phyloP scores from a whole-genome alignment of 345 rosid genomes.

The Orychophragmus violaceus region DNA sequence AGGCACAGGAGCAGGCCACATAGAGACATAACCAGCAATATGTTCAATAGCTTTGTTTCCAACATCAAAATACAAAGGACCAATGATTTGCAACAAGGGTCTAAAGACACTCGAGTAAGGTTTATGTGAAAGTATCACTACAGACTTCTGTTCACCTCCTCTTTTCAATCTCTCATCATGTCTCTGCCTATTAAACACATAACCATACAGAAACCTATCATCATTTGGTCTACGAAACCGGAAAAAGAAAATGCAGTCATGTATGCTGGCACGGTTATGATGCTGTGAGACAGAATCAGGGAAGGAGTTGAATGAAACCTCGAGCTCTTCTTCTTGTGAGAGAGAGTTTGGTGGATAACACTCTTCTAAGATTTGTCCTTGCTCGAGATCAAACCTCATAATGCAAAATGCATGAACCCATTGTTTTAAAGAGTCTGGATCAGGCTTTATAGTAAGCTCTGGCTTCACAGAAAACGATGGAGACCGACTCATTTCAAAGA shows the following conservation, averaged over 20 bases:
- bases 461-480: slow-evolving; percentile 77
- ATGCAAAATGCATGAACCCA: slow-evolving; percentile 87
- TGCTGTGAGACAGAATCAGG: slow-evolving; percentile 93
- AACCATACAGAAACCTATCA: slow-evolving; percentile 65
- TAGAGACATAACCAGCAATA: slow-evolving; percentile 77
- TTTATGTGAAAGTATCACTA: slow-evolving; percentile 72
- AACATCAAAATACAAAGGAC: slow-evolving; percentile 81
- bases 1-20: slow-evolving; percentile 84
- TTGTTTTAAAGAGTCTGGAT: slow-evolving; percentile 57
- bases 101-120: slow-evolving; percentile 85
- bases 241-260: slow-evolving; percentile 96
- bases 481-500: slow-evolving; percentile 72
- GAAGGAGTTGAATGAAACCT: slow-evolving; percentile 87
- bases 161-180: slow-evolving; percentile 93
- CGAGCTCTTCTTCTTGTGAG: slow-evolving; percentile 78
- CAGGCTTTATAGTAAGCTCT: slow-evolving; percentile 54
- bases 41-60: slow-evolving; percentile 85
- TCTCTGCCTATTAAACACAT: slow-evolving; percentile 88
- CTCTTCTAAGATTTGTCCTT: slow-evolving; percentile 92
- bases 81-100: slow-evolving; percentile 91
- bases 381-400: slow-evolving; percentile 92
- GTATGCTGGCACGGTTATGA: slow-evolving; percentile 84
- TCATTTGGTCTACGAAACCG: slow-evolving; percentile 65
- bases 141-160: slow-evolving; percentile 96
- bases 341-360: slow-evolving; percentile 72